Evolutionary conservation across 495 filamentous ascomycete genomes (phyloP).

Genomic region (Talaromyces adpressus): DNA sequence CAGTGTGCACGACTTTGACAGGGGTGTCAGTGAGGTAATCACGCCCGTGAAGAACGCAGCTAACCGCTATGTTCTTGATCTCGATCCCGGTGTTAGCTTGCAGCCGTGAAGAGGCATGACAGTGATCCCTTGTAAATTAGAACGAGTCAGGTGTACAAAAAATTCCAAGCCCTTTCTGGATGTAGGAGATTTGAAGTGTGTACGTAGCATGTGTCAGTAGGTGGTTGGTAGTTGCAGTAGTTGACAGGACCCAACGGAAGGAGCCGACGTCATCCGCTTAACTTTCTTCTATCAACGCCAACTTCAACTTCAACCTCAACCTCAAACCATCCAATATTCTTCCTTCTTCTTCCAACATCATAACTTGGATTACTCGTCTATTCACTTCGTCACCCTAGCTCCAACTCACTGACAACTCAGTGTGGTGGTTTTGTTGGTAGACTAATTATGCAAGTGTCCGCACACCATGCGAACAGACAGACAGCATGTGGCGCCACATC

Average conservation of each 20-base stretch:
- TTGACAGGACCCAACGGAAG: neutral
- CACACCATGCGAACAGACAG: neutral
- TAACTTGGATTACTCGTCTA: neutral
- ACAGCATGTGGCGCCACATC: neutral
- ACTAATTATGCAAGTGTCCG: neutral
- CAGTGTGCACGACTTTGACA: neutral
- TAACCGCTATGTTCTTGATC: constrained; percentile 19
- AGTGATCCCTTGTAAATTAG: neutral
- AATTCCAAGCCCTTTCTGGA: neutral
- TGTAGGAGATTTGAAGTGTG: neutral
- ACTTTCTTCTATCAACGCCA: neutral
- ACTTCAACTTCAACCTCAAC: neutral
- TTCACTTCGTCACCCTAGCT: neutral
- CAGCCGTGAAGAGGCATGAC: constrained; percentile 7
- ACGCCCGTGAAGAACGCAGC: constrained; percentile 7
- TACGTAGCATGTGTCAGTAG: neutral
- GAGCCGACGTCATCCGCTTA: neutral
- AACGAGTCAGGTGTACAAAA: neutral
- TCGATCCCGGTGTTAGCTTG: constrained; percentile 23
- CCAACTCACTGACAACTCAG: neutral
- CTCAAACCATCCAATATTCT: neutral
- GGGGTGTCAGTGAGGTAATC: constrained; percentile 3
- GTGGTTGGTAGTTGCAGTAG: neutral
- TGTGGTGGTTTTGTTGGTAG: neutral
- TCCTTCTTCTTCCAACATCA: neutral